A percentile compares a stretch with the other conserved stretches of the same genome.
phyloP scores from a whole-genome alignment of 345 rosid genomes.

The Mallotus nudiflorus region DNA sequence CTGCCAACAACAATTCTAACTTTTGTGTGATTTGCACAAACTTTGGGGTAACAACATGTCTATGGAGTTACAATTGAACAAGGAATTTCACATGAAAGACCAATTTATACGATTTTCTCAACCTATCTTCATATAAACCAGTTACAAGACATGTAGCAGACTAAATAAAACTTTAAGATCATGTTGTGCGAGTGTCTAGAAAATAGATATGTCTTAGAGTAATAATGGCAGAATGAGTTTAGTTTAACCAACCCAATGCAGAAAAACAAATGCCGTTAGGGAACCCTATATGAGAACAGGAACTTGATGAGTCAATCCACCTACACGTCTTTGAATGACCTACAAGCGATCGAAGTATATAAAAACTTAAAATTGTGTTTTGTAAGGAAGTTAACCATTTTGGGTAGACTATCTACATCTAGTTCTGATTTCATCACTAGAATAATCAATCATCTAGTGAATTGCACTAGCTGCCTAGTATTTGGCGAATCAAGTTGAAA shows the following conservation, averaged over 20 bases:
- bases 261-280: neutral
- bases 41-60: neutral
- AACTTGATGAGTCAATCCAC: no score
- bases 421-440: neutral
- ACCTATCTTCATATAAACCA: neutral
- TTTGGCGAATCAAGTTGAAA: neutral
- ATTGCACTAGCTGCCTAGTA: neutral
- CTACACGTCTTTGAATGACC: no score
- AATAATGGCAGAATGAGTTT: neutral
- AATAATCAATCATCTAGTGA: neutral
- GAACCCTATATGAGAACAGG: neutral
- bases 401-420: neutral
- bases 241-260: neutral
- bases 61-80: neutral
- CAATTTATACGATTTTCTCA: no score
- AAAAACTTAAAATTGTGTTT: neutral
- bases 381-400: neutral
- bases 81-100: neutral
- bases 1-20: neutral
- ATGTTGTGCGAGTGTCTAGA: no score
- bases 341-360: no score
- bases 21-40: neutral
- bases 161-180: neutral
- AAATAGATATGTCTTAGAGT: neutral
- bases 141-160: neutral